Evolutionary conservation across 352 stramenopile species (phyloP).

Genomic region (Phytopythium helicoides): DNA sequence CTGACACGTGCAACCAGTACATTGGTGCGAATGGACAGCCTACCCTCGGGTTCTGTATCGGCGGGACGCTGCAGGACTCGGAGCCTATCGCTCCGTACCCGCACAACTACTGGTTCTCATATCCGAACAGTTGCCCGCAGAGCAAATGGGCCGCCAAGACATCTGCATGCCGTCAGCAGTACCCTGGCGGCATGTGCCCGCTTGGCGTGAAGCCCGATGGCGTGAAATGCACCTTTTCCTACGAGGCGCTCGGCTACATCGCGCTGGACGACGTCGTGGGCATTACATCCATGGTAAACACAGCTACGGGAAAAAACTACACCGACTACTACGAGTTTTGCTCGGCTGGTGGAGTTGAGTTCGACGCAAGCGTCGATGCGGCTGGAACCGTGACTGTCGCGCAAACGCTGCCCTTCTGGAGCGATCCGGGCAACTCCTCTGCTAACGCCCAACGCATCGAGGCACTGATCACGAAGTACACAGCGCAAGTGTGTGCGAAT

Average conservation of each 20-base stretch:
- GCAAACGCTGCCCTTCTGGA: constrained; percentile 64
- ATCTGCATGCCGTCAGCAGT: constrained; percentile 24
- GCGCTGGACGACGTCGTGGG: constrained; percentile 63
- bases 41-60: constrained; percentile 49
- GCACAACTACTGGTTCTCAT: constrained; percentile 82
- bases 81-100: constrained; percentile 67
- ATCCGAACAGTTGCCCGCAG: constrained; percentile 65
- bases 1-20: constrained; percentile 52
- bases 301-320: constrained; percentile 30
- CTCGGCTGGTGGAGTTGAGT: constrained; percentile 46
- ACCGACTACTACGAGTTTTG: constrained; percentile 63
- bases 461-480: constrained; percentile 49
- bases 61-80: constrained; percentile 32
- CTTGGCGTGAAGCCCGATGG: constrained; percentile 52
- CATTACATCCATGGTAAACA: constrained; percentile 60
- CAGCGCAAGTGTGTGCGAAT: constrained; percentile 21
- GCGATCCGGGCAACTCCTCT: constrained; percentile 30
- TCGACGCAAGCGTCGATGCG: constrained; percentile 27
- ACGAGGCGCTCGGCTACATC: constrained; percentile 60
- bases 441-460: constrained; percentile 45
- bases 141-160: constrained; percentile 44
- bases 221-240: constrained; percentile 58
- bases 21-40: constrained; percentile 33
- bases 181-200: constrained; percentile 41
- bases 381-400: constrained; percentile 16